phyloP scores from a whole-genome alignment of 805 yeast species.

The Monosporozyma servazzii region DNA sequence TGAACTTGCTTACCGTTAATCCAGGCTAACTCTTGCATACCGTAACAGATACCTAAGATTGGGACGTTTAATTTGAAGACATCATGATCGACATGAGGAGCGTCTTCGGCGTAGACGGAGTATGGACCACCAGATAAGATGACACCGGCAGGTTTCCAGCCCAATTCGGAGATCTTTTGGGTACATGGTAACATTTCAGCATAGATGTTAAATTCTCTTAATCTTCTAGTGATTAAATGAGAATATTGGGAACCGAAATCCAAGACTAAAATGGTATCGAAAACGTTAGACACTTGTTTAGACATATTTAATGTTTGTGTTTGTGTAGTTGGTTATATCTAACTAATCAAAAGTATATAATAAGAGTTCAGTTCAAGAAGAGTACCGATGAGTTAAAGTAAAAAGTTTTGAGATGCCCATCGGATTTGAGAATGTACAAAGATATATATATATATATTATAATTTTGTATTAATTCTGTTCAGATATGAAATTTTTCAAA shows the following conservation, averaged over 20 bases:
- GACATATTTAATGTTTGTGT: conserved; percentile 7
- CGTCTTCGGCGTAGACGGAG: conserved; percentile 90
- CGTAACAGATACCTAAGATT: conserved; percentile 94
- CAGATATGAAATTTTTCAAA: too few relatives aligned
- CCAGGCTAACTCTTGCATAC: conserved; percentile 99
- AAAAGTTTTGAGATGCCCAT: neutral
- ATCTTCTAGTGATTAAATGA: conserved; percentile 91
- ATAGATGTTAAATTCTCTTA: conserved; percentile 94
- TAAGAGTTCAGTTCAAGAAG: neutral
- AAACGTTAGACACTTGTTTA: conserved; percentile 68
- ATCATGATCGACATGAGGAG: conserved; percentile 96
- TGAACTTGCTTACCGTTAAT: conserved; percentile 84
- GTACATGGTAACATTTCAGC: conserved; percentile 99
- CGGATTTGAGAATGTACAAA: too few relatives aligned
- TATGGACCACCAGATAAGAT: conserved; percentile 96
- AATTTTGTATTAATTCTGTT: too few relatives aligned
- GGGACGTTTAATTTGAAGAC: conserved; percentile 88
- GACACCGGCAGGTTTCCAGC: conserved; percentile 94
- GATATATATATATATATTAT: too few relatives aligned
- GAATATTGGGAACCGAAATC: conserved; percentile 99
- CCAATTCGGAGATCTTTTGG: conserved; percentile 84
- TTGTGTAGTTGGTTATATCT: neutral
- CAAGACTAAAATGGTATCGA: conserved; percentile 93
- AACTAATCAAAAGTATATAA: neutral
- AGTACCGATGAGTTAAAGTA: neutral